Evolutionary conservation across 1,139 yeast genomes (phyloP), one percentile per base, ranked within the genome.

Genomic region (Zygosaccharomyces sapae): DNA sequence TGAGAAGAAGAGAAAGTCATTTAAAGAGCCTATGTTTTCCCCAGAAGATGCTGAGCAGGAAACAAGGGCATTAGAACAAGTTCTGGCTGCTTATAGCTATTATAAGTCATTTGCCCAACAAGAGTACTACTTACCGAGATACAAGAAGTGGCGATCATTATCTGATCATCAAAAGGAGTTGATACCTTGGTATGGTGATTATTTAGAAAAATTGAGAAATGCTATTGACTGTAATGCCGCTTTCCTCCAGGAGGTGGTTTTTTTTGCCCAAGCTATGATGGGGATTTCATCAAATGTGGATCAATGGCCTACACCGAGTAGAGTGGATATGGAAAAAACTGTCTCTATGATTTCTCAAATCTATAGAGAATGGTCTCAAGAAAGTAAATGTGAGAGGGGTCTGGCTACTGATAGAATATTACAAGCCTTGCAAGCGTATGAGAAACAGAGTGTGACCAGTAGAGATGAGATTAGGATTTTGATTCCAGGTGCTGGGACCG

Each of bases 401-500:
- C 54, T 57, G 4, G 24, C 33, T 24, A 10, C 33, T 6, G 24
- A 38, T 16, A 38, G 41, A 16, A 68, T 79, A 7, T 78, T 74
- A 58, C 74, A 73, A 0, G 67, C 70, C 9, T 72, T 87, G 2
- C 52, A 80, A 3, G 50, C 58, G 0, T 79, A 73, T 34, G 65
- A 85, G 34, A 75, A 71, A 22, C 44, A 40, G 1, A 44, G 68
- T 27, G 79, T 64, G 53, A 84, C 85, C 0, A 70, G 66, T 16
- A 49, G 63, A 33, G 72, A 67, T 18, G 45, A 69, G 10, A 57
- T 77, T 2, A 71, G 73, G 39, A 72, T 86, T 0, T 69, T 88
- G 30, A 81, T 83, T 1, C 96, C 96, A 0, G 96, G 96, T 0
- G 81, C 88, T 52, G 96, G 96, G 0, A 70, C 86, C 16, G 96